Conservation (phyloP, 768 basidiomycete genomes). For the Lactarius quietus region DNA sequence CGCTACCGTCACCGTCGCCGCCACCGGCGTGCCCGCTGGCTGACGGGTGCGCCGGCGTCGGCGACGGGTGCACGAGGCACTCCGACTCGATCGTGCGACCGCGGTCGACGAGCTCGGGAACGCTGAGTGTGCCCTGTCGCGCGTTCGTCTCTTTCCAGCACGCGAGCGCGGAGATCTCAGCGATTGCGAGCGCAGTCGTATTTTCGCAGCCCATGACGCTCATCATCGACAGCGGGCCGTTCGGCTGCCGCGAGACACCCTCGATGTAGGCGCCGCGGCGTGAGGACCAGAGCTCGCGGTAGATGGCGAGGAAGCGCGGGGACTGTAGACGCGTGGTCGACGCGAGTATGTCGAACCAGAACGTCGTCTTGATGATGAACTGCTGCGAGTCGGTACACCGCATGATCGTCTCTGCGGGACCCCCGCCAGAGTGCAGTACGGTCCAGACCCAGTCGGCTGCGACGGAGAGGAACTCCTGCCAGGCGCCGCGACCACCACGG, state of each 20-base stretch:
- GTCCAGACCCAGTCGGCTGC: slow-evolving; percentile 53
- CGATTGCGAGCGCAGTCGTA: slow-evolving; percentile 70
- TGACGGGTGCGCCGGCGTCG: slow-evolving; percentile 11
- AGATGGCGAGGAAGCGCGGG: slow-evolving; percentile 55
- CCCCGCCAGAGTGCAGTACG: slow-evolving; percentile 42
- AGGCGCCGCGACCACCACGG: slow-evolving; percentile 66
- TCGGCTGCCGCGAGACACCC: not conserved
- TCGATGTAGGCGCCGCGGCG: slow-evolving; percentile 38
- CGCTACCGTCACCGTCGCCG: not conserved
- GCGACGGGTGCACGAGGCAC: slow-evolving; percentile 38
- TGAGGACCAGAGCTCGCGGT: slow-evolving; percentile 55
- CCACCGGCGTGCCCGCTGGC: slow-evolving; percentile 5
- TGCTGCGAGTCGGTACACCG: slow-evolving; percentile 47
- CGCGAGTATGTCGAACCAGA: slow-evolving; percentile 87
- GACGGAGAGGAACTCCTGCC: slow-evolving; percentile 62
- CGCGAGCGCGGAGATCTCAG: slow-evolving; percentile 64
- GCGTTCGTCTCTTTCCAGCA: slow-evolving; percentile 55
- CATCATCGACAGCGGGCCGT: slow-evolving; percentile 62
- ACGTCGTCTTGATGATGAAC: slow-evolving; percentile 78
- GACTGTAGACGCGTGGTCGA: slow-evolving; percentile 60
- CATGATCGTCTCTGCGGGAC: slow-evolving; percentile 45
- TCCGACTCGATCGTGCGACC: slow-evolving; percentile 50
- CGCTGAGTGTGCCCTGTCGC: slow-evolving; percentile 47
- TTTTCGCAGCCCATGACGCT: slow-evolving; percentile 85
- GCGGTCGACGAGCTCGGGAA: slow-evolving; percentile 54